Percentiles rank a stretch among this genome's conserved stretches.
Evolutionary conservation across 495 filamentous ascomycete genomes (phyloP).

Genomic region (Trichoderma parareesei): DNA sequence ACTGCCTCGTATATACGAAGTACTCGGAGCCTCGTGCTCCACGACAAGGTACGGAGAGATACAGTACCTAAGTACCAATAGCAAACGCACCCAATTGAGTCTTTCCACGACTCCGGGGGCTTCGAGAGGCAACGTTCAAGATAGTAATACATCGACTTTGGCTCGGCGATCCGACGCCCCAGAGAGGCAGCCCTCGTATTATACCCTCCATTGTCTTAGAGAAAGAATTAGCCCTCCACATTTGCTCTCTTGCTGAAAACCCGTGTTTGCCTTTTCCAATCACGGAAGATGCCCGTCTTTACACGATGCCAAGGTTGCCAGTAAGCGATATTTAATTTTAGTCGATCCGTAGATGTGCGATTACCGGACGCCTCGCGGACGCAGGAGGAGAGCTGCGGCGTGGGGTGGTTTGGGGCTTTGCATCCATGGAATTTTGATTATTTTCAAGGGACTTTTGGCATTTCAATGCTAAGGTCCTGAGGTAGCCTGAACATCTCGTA

Average conservation of each 20-base stretch:
- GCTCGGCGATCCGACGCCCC: neutral
- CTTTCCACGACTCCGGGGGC: too few species aligned
- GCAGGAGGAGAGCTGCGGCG: neutral
- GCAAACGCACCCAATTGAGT: too few species aligned
- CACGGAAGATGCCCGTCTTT: too few species aligned
- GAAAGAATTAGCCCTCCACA: neutral
- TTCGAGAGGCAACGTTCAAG: too few species aligned
- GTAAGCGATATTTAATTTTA: neutral
- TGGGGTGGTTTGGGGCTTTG: neutral
- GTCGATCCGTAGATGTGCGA: neutral
- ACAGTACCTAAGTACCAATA: neutral
- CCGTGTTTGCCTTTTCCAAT: too few species aligned
- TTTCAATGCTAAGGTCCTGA: too few species aligned
- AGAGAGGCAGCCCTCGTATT: neutral
- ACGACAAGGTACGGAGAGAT: neutral
- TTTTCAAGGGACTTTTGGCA: neutral
- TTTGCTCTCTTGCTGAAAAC: neutral
- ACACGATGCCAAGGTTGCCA: neutral
- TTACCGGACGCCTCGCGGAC: neutral
- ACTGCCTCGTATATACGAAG: constrained; percentile 2
- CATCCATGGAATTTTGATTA: neutral
- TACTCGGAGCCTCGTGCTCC: neutral
- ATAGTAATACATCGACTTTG: neutral
- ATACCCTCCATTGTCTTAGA: neutral
- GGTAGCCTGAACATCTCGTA: too few species aligned